Evolutionary conservation across 345 rosid genomes (phyloP).

Genomic region (Populus pruinosa): DNA sequence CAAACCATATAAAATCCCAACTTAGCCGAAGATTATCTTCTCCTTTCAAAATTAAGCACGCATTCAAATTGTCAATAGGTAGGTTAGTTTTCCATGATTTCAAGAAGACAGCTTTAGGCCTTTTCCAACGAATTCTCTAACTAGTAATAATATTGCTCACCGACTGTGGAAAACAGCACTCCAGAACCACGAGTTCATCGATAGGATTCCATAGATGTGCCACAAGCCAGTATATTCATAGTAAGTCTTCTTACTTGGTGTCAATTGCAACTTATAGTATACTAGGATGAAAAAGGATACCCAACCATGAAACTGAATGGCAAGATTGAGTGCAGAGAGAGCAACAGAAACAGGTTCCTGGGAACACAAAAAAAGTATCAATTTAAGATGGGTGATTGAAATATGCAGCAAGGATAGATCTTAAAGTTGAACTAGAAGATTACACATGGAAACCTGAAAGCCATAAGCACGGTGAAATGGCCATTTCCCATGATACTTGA

Average conservation of each 20-base stretch:
- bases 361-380: slow-evolving; percentile 13
- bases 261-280: slow-evolving; percentile 69
- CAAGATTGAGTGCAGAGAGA: slow-evolving; percentile 70
- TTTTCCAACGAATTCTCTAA: slow-evolving; percentile 2
- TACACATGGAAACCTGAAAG: slow-evolving; percentile 46
- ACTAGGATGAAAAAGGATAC: slow-evolving; percentile 79
- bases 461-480: slow-evolving; percentile 76
- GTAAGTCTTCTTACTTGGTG: slow-evolving; percentile 57
- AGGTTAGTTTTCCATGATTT: not conserved
- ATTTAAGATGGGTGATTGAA: not conserved
- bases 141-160: slow-evolving; percentile 38
- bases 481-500: slow-evolving; percentile 90
- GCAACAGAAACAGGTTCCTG: slow-evolving; percentile 92
- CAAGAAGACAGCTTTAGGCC: not conserved
- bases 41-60: not conserved
- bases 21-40: not conserved
- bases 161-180: slow-evolving; percentile 78
- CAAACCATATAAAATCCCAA: not conserved
- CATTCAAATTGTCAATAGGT: not conserved
- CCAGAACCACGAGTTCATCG: slow-evolving; percentile 90
- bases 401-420: slow-evolving; percentile 1
- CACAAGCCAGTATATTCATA: slow-evolving; percentile 71
- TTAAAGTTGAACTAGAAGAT: not conserved
- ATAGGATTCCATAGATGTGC: slow-evolving; percentile 67
- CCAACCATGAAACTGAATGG: slow-evolving; percentile 87